Percentiles rank a stretch among this genome's conserved stretches.
Conservation (phyloP, 2,329 filamentous ascomycete species). For the Talaromyces sp. region DNA sequence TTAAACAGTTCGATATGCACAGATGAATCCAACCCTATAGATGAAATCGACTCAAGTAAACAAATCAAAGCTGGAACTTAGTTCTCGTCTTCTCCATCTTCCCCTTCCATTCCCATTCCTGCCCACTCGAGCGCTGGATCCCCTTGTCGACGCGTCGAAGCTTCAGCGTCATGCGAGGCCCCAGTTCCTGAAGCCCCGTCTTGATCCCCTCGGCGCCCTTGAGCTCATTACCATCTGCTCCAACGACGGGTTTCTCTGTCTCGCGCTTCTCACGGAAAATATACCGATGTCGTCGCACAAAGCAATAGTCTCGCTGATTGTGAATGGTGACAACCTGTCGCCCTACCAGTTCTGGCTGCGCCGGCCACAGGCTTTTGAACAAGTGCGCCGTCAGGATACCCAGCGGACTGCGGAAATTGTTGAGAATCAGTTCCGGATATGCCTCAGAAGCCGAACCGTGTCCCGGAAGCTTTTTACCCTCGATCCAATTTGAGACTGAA, state of each 20-base stretch:
- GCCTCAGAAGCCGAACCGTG: constrained; percentile 88
- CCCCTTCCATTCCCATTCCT: constrained; percentile 96
- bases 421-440: constrained; percentile 82
- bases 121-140: constrained; percentile 67
- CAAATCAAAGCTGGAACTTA: constrained; percentile 77
- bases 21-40: background rate
- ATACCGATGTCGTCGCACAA: constrained; percentile 83
- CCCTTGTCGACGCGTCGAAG: constrained; percentile 86
- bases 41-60: too few species aligned
- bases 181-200: constrained; percentile 84
- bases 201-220: constrained; percentile 80
- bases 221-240: constrained; percentile 73
- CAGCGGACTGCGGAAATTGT: constrained; percentile 90
- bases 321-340: constrained; percentile 87
- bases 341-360: constrained; percentile 74
- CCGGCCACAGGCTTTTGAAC: constrained; percentile 74
- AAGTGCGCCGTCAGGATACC: constrained; percentile 82
- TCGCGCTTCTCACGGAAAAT: constrained; percentile 83
- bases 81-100: constrained; percentile 92
- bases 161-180: constrained; percentile 79
- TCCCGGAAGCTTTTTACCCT: constrained; percentile 79
- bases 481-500: constrained; percentile 81
- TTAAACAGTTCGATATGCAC: background rate
- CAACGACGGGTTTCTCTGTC: constrained; percentile 81
- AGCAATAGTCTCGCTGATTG: constrained; percentile 95